Base-by-base conservation (phyloP, 176 grass and related monocot species). In the Oryza longistaminata region DNA sequence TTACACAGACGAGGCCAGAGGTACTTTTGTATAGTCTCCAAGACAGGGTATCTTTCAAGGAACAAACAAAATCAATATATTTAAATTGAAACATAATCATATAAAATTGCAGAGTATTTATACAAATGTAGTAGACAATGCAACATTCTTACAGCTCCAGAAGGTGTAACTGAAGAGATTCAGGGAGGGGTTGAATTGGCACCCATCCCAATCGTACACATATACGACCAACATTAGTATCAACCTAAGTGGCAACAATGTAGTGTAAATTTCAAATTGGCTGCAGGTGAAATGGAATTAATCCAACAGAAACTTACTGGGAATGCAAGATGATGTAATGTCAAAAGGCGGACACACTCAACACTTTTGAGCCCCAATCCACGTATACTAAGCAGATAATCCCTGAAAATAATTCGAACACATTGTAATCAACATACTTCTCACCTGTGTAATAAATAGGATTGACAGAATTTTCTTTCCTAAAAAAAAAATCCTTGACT, bases 291-390 rank as follows among this genome's bases (percentile, higher is more conserved):
- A 78, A 31, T 75, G 55, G 75, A 75, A 78, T 65, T 84, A 70
- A 16, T 77, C 11, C 61, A 81, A 50, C 16, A 58, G 75, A 33
- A 87, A 87, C 91, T 94, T 92, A 99, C 96, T 27, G 96, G 96
- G 74, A 99, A 99, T 49, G 96, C 93, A 45, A 96, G 83, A 89
- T 99, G 93, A 86, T 94, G 93, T 40, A 99, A 87, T 60, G 96
- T 85, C 72, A 99, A 84, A 87, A 99, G 93, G 58, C 96, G 96
- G 37, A 99, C 84, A 81, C 96, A 99, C 77, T 99, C 96, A 70
- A 99, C 96, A 82, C 96, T 99, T 88, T 99, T 99, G 62, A 99
- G 93, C 44, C 96, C 96, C 82, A 99, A 72, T 92, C 96, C 93
- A 50, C 80, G 87, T 92, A 99, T 96, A 81, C 96, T 96, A 48